Base-by-base conservation (phyloP, 495 filamentous ascomycete species). In the Aspergillus coremiiformis region DNA sequence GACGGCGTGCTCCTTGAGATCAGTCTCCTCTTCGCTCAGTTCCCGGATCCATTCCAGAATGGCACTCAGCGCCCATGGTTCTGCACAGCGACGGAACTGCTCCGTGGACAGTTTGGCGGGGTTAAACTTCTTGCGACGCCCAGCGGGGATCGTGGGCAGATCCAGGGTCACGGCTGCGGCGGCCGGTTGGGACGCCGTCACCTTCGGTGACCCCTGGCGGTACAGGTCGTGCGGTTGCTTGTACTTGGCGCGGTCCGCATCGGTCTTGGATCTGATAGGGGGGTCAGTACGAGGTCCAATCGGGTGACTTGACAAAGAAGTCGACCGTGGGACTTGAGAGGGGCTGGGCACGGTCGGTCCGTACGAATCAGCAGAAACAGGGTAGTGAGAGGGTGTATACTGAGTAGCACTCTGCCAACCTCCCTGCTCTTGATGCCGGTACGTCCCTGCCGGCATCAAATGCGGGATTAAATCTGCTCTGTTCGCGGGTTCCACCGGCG, bases 51-150 rank as follows among this genome's bases (percentile, higher is more conserved):
- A 99, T 5, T 78, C 70, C 15, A 89, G 78, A 50, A 99, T 81
- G n/a, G 84, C 80, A 66, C 88, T 95, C 43, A 99, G 73, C 2
- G 92, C 89, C 93, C 93, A 99, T 3, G 93, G 93, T 64, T 96
- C 90, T 6, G 72, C 59, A 61, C 93, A 99, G 58, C 82, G 87
- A 51, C 82, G 88, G 69, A 94, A 90, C 55, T 97, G 93, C 29
- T 79, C 79, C 14, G 84, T 77, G 4, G 84, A 88, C 29, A 99
- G 73, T 61, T 95, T 95, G n/a, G 87, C 79, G 0, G 90, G 90
- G 48, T 87, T 82, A 63, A 95, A 95, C 62, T 84, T 89, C 66
- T 84, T 85, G 55, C 83, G 81, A 50, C 84, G 77, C 10, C 80
- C 82, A 17, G 75, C 78, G 5, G 86, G 86, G 43, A 90, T 75